Base-by-base conservation (phyloP, 2,329 filamentous ascomycete genomes). In the Pestalotiopsis sp. region DNA sequence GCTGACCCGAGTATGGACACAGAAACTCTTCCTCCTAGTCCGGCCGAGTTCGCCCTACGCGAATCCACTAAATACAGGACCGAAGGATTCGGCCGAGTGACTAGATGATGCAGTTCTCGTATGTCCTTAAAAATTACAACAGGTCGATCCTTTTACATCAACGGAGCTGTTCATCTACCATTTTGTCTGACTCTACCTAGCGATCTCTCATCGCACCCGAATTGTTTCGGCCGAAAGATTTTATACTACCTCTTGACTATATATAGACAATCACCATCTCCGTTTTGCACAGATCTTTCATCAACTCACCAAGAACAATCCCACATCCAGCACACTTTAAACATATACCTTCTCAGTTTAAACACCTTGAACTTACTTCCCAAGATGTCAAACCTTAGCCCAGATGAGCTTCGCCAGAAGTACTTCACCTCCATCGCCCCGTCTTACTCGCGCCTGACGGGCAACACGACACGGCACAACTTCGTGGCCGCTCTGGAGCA, bases 401-500 rank as follows among this genome's bases (percentile, higher is more conserved):
- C 67, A 3, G 67, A 68, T 6, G 67, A 68, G 31, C 38, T 45
- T n/a, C 67, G 67, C 17, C 62, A 56, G 20, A 52, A 69, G 14
- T 78, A 73, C 67, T 78, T 79, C 57, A 71, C 74, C 13, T 69
- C 69, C 1, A 69, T 79, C 14, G 77, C 76, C 1, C 70, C 69
- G 38, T 72, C 68, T 20, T 79, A 79, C 65, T 68, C 70, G 2
- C 68, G 69, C 4, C 72, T 78, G 20, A 79, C 77, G 0, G 77
- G 77, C 61, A 71, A 77, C 71, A 75, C 71, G 39, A 79, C 77
- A 0, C 71, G 71, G 7, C 68, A 71, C 65, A 56, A 75, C 4
- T 75, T 79, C 56, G 71, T 67, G 4, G 45, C 63, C 13, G 59
- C 67, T 12, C 61, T 71, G 3, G 25, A 3, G 3, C 67, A 66